Evolutionary conservation across 2,329 filamentous ascomycete species (phyloP).

Genomic region (Ceratocystis lukuohia): DNA sequence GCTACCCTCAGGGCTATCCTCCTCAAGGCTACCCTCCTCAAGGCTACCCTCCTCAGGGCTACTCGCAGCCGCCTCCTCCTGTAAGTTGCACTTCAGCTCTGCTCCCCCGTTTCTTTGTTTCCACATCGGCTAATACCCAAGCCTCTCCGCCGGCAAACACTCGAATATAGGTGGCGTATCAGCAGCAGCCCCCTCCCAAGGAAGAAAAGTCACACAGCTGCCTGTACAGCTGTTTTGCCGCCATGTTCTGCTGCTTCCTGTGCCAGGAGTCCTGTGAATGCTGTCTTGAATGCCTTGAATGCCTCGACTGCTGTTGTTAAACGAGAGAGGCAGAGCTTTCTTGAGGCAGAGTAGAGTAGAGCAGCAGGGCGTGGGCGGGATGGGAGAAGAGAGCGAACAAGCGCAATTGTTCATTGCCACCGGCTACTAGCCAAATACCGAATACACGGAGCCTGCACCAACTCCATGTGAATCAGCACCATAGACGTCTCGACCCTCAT

Average conservation of each 20-base stretch:
- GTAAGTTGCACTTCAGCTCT: neutral
- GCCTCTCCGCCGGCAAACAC: neutral
- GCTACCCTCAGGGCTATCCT: constrained; percentile 20
- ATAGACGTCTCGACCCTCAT: too few relatives aligned
- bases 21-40: constrained; percentile 21
- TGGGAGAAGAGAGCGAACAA: neutral
- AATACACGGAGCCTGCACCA: too few relatives aligned
- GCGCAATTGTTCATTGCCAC: too few relatives aligned
- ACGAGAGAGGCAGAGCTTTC: neutral
- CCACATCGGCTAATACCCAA: neutral
- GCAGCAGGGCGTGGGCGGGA: neutral
- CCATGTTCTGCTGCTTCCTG: constrained; percentile 34
- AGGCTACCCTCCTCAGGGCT: constrained; percentile 23
- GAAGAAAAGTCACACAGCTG: constrained; percentile 33
- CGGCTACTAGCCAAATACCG: too few relatives aligned
- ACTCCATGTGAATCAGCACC: too few relatives aligned
- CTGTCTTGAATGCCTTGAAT: constrained; percentile 32
- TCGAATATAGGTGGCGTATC: constrained; percentile 27
- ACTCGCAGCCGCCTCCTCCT: constrained; percentile 16
- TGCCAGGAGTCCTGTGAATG: constrained; percentile 34
- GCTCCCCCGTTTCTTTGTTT: neutral
- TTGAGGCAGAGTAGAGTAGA: neutral
- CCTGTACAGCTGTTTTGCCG: constrained; percentile 31
- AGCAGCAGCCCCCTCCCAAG: constrained; percentile 25
- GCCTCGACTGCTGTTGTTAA: constrained; percentile 30